Evolutionary conservation across 768 basidiomycete species (phyloP), one percentile per base, ranked within the genome.

Genomic region (Exsudoporus frostii): DNA sequence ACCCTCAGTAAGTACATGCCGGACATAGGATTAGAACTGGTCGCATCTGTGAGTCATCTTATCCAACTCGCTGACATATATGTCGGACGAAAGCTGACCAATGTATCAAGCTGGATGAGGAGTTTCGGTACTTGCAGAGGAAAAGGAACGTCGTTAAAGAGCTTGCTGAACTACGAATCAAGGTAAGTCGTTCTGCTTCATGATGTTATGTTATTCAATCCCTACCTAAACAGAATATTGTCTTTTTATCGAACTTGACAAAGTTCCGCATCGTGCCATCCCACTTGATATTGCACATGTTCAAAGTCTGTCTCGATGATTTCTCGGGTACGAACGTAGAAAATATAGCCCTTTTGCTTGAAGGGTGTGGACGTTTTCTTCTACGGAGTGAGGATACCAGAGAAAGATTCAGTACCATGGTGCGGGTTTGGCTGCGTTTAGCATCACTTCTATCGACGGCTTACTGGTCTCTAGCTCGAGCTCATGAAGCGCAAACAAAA

Each of bases 281-380:
- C 4, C 94, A 98, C 68, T 77, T 96, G 51, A 92, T 98, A 62
- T 74, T 99, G 43, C 95, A 98, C 68, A 88, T 92, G 62, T 90
- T 96, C 77, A 98, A 98, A 81, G 93, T 96, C 46, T 96, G 92
- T 70, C 74, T 98, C 62, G 96, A 98, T 66, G 96, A 98, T 67
- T 92, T 99, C 63, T 86, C 87, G 2, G 91, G 90, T 2, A 84
- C 85, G 19, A 99, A 98, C 63, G 81, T 99, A 33, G 97, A 98
- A 66, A 98, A 92, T 62, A 79, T 97, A 17, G 90, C 96, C 14
- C 79, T 94, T 53, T 74, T 98, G 11, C 73, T 99, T 49, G 97
- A 99, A 69, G 90, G 88, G 0, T 98, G 97, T 65, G 97, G 97
- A 3, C 79, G 97, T 22, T 99, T 92, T 69, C 70, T 99, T 33